Conservation (phyloP, 1,139 yeast genomes). For the Magnusiomyces fungicola region DNA sequence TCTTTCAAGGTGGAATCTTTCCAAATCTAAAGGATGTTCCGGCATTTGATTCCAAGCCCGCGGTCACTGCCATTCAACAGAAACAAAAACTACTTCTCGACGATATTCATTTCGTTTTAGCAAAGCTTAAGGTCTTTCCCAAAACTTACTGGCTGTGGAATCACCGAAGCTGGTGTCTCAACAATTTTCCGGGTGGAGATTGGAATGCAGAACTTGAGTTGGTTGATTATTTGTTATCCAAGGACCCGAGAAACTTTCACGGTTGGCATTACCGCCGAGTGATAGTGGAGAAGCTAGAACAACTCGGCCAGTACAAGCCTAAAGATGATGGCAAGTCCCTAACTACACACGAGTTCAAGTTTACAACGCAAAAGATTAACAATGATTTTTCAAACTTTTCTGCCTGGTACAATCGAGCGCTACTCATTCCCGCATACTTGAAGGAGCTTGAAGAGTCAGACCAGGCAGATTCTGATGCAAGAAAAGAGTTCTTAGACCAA, state of each 20-base stretch:
- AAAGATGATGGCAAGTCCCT: constrained; percentile 24
- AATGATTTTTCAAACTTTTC: constrained; percentile 84
- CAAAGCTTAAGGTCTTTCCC: constrained; percentile 58
- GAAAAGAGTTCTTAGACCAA: constrained; percentile 38
- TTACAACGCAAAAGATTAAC: constrained; percentile 72
- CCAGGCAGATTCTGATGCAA: constrained; percentile 22
- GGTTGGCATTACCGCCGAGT: constrained; percentile 93
- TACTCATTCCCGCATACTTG: constrained; percentile 52
- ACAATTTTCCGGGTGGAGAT: constrained; percentile 45
- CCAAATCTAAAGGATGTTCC: constrained; percentile 9
- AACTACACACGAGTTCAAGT: constrained; percentile 54
- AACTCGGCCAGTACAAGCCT: constrained; percentile 19
- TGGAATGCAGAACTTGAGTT: constrained; percentile 67
- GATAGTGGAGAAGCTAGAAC: constrained; percentile 50
- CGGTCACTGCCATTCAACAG: not conserved
- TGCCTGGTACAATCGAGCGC: constrained; percentile 91
- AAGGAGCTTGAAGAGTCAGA: constrained; percentile 14
- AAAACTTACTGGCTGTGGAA: constrained; percentile 97
- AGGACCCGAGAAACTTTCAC: constrained; percentile 81
- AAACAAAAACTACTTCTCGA: constrained; percentile 39
- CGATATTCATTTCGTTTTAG: constrained; percentile 58
- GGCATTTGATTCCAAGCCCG: constrained; percentile 10
- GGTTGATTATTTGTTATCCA: constrained; percentile 57
- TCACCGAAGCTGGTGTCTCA: constrained; percentile 79
- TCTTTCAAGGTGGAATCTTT: constrained; percentile 39